phyloP scores from a whole-genome alignment of 2,329 filamentous ascomycete genomes.

The Teratosphaeria viscida region DNA sequence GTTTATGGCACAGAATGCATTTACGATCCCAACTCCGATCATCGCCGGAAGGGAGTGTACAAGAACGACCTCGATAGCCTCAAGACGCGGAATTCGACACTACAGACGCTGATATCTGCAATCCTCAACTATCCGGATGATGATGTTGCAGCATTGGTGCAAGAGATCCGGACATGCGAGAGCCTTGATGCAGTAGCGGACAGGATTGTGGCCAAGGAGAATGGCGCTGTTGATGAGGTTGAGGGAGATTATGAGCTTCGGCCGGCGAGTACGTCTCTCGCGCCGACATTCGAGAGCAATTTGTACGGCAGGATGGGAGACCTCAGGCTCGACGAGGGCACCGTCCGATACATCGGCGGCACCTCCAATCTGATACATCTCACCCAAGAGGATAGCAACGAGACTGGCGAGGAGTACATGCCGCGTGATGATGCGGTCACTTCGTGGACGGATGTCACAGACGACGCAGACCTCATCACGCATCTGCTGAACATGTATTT shows the following conservation, averaged over 20 bases:
- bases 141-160: conserved; percentile 70
- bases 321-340: conserved; percentile 74
- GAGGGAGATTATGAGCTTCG: conserved; percentile 30
- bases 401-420: conserved; percentile 34
- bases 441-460: conserved; percentile 81
- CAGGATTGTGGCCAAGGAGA: conserved; percentile 45
- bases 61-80: conserved; percentile 83
- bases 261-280: conserved; percentile 29
- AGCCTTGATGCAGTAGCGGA: conserved; percentile 55
- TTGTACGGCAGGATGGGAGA: conserved; percentile 90
- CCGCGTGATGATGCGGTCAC: conserved; percentile 59
- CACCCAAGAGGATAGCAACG: conserved; percentile 36
- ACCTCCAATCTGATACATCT: conserved; percentile 88
- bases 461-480: conserved; percentile 65
- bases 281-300: conserved; percentile 56
- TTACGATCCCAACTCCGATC: conserved; percentile 93
- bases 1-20: conserved; percentile 86
- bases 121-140: conserved; percentile 87
- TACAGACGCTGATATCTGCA: conserved; percentile 86
- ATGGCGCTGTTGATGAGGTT: conserved; percentile 34
- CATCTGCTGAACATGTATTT: conserved; percentile 98
- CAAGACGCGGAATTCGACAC: conserved; percentile 75
- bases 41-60: conserved; percentile 92
- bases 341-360: conserved; percentile 82
- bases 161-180: conserved; percentile 78